Conservation (phyloP, 1,139 yeast genomes). For the Sugiyamaella castrensis region DNA sequence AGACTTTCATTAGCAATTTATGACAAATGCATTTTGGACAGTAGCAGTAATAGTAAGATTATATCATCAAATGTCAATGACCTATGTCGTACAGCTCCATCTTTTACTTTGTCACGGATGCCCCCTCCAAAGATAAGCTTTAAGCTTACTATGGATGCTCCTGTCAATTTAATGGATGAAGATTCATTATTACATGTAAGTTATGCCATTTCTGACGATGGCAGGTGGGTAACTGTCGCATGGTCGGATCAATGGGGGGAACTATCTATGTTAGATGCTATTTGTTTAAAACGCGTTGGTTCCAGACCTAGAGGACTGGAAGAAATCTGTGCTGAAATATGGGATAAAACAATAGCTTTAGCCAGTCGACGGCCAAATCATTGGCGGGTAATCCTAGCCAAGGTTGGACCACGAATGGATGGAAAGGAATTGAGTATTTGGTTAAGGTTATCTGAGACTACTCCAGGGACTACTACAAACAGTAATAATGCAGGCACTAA, state of each 20-base stretch:
- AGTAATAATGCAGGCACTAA: not conserved
- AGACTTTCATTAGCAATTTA: slow-evolving; percentile 61
- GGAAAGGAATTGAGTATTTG: slow-evolving; percentile 36
- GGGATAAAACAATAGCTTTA: slow-evolving; percentile 50
- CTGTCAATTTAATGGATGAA: slow-evolving; percentile 48
- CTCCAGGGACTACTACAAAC: not conserved
- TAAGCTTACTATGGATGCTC: slow-evolving; percentile 45
- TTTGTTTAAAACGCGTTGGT: slow-evolving; percentile 37
- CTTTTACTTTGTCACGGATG: slow-evolving; percentile 36
- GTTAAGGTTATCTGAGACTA: slow-evolving; percentile 27
- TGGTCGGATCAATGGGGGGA: slow-evolving; percentile 87
- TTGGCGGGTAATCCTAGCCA: slow-evolving; percentile 39
- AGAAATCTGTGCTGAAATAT: slow-evolving; percentile 55
- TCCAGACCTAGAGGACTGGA: slow-evolving; percentile 42
- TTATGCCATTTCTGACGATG: slow-evolving; percentile 77
- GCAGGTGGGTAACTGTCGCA: slow-evolving; percentile 80
- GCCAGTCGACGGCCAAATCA: slow-evolving; percentile 28
- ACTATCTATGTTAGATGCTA: slow-evolving; percentile 57
- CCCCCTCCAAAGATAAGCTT: slow-evolving; percentile 48
- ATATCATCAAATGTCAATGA: too few relatives aligned
- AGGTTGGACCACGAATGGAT: slow-evolving; percentile 36
- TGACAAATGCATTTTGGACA: slow-evolving; percentile 40
- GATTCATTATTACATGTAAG: slow-evolving; percentile 83
- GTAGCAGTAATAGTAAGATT: not conserved
- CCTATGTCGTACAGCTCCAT: slow-evolving; percentile 28